phyloP scores from a whole-genome alignment of 2,329 filamentous ascomycete genomes.

The Mycocentrospora acerina region DNA sequence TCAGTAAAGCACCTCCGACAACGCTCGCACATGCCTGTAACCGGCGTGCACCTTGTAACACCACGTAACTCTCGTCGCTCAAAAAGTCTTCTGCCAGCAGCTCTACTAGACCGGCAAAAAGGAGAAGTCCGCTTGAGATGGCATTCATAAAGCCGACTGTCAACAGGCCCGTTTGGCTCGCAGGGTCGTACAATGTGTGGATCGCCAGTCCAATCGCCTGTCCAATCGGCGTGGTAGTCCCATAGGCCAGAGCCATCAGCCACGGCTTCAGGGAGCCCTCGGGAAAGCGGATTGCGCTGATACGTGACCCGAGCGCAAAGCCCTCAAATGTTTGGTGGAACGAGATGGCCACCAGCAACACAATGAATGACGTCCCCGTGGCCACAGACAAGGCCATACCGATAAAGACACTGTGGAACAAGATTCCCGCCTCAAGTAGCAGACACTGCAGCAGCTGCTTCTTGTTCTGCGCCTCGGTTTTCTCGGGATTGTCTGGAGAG shows the following conservation, averaged over 20 bases:
- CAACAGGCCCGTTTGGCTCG: constrained; percentile 49
- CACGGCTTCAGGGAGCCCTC: constrained; percentile 72
- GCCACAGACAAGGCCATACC: constrained; percentile 72
- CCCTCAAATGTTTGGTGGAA: constrained; percentile 74
- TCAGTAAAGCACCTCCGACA: constrained; percentile 60
- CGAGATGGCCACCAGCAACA: constrained; percentile 68
- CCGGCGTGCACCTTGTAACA: constrained; percentile 58
- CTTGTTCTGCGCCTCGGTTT: constrained; percentile 51
- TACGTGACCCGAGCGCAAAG: constrained; percentile 69
- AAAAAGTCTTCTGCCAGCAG: constrained; percentile 56
- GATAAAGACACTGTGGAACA: constrained; percentile 78
- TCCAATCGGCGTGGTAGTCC: constrained; percentile 56
- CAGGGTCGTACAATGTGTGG: constrained; percentile 54
- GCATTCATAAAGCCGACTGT: constrained; percentile 56
- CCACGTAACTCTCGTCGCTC: constrained; percentile 64
- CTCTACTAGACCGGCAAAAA: constrained; percentile 54
- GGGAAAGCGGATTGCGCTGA: constrained; percentile 70
- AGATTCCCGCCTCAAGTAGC: constrained; percentile 73
- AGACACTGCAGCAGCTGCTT: constrained; percentile 72
- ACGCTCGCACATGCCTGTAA: constrained; percentile 65
- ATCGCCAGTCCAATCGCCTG: constrained; percentile 53
- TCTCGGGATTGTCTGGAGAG: constrained; percentile 22
- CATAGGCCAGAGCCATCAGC: constrained; percentile 65
- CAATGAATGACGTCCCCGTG: constrained; percentile 63
- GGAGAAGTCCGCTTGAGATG: constrained; percentile 49